Conservation (phyloP, 2,329 filamentous ascomycete genomes). For the Penicillium sp. region DNA sequence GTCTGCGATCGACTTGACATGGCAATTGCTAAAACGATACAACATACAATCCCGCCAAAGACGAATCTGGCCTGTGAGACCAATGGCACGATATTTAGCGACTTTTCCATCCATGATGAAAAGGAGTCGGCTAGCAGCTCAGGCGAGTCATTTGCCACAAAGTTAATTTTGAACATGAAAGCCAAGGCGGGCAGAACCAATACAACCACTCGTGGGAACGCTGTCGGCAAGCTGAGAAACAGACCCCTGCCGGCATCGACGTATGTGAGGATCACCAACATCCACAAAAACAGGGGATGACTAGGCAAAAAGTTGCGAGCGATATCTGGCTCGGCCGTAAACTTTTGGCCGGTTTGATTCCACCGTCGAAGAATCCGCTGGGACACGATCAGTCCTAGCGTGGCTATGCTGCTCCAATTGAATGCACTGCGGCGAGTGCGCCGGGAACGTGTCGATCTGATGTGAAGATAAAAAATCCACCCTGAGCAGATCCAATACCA, state of each 20-base stretch:
- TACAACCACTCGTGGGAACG: conserved; percentile 30
- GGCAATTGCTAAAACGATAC: conserved; percentile 29
- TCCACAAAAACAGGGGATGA: conserved; percentile 71
- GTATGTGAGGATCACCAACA: conserved; percentile 69
- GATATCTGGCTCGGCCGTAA: conserved; percentile 85
- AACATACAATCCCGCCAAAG: conserved; percentile 47
- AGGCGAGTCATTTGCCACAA: conserved; percentile 83
- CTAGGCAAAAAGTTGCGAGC: conserved; percentile 68
- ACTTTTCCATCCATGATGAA: conserved; percentile 38
- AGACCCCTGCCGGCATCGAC: conserved; percentile 55
- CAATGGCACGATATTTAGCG: conserved; percentile 44
- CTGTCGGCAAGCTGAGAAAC: conserved; percentile 27
- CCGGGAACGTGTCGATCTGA: conserved; percentile 25
- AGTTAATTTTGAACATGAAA: conserved; percentile 84
- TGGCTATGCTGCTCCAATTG: conserved; percentile 14
- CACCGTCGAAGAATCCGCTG: conserved; percentile 73
- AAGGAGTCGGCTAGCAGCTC: conserved; percentile 62
- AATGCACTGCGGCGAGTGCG: not conserved
- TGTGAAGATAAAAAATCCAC: conserved; percentile 51
- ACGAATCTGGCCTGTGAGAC: conserved; percentile 53
- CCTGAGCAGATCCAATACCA: conserved; percentile 82
- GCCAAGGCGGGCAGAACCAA: conserved; percentile 56
- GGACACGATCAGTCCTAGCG: conserved; percentile 56
- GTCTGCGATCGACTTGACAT: conserved; percentile 6
- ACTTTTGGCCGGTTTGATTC: conserved; percentile 98